phyloP scores from a whole-genome alignment of 139 green algal species.

The Coccomyxa sp. region DNA sequence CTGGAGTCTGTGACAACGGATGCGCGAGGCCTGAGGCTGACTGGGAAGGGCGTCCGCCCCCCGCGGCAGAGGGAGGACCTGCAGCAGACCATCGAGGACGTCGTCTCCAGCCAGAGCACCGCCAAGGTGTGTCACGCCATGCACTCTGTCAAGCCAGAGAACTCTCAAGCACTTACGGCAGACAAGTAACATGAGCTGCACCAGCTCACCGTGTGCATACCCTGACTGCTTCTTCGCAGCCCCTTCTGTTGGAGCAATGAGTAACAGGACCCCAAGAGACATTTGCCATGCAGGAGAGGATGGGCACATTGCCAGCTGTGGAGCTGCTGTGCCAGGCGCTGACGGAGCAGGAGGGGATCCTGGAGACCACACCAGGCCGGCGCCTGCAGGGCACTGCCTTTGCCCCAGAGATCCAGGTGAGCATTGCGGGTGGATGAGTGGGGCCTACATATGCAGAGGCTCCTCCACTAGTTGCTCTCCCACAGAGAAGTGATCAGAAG shows the following conservation, averaged over 20 bases:
- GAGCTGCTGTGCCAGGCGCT: conserved; percentile 12
- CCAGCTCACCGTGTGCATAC: neutral
- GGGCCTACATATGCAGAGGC: neutral
- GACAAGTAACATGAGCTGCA: no score
- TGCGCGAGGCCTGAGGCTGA: no score
- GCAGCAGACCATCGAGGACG: no score
- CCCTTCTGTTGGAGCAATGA: neutral
- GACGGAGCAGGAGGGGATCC: conserved; percentile 18
- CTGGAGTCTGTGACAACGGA: no score
- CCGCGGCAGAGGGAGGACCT: no score
- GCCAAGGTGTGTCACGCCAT: neutral
- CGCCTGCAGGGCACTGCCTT: conserved; percentile 28
- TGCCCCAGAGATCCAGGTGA: conserved; percentile 27
- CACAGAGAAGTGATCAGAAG: neutral
- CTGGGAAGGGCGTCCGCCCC: no score
- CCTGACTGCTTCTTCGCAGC: neutral
- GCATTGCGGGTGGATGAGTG: neutral
- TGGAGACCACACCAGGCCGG: conserved; percentile 12
- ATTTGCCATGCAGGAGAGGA: conserved; percentile 2
- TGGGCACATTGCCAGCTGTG: no score
- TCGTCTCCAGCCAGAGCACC: no score
- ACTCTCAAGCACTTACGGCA: neutral
- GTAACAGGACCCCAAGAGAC: no score
- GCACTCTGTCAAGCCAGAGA: neutral
- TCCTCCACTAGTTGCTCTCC: neutral